A percentile compares a stretch with the other conserved stretches of the same genome.
Evolutionary conservation across 2,329 filamentous ascomycete species (phyloP).

Genomic region (Gnomoniopsis smithogilvyi): DNA sequence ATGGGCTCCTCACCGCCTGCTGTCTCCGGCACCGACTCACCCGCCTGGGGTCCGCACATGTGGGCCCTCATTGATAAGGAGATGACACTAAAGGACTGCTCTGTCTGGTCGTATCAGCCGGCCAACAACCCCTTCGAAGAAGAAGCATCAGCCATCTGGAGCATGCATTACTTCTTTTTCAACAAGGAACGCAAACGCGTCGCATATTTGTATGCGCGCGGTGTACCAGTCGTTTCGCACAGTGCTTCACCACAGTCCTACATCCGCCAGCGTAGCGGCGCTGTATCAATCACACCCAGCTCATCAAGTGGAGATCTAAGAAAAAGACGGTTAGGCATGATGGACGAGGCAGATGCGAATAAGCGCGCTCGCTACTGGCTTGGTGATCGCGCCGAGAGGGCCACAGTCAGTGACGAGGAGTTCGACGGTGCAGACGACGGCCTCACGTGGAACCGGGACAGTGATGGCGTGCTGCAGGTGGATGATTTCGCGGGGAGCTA

Average conservation of each 20-base stretch:
- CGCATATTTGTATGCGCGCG: slow-evolving; percentile 88
- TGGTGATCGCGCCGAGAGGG: slow-evolving; percentile 58
- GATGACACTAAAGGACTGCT: slow-evolving; percentile 87
- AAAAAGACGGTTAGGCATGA: slow-evolving; percentile 27
- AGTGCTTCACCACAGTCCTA: slow-evolving; percentile 51
- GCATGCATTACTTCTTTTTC: slow-evolving; percentile 96
- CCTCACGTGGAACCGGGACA: slow-evolving; percentile 55
- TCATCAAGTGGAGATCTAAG: slow-evolving; percentile 22
- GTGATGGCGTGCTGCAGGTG: slow-evolving; percentile 55
- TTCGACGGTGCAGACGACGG: slow-evolving; percentile 49
- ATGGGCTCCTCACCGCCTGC: slow-evolving; percentile 42
- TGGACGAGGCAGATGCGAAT: slow-evolving; percentile 49
- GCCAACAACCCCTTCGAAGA: slow-evolving; percentile 88
- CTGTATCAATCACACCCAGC: slow-evolving; percentile 22
- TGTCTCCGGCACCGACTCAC: slow-evolving; percentile 25
- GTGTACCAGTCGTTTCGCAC: slow-evolving; percentile 72
- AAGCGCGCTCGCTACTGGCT: slow-evolving; percentile 91
- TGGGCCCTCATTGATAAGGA: slow-evolving; percentile 93
- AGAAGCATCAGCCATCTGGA: slow-evolving; percentile 92
- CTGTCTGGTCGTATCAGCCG: slow-evolving; percentile 84
- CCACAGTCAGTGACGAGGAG: slow-evolving; percentile 42
- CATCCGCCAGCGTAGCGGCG: slow-evolving; percentile 28
- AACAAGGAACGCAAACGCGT: slow-evolving; percentile 90
- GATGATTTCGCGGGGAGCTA: slow-evolving; percentile 45
- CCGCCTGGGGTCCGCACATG: slow-evolving; percentile 83